Conservation (phyloP, 805 yeast species). For the Monosporozyma unispora region DNA sequence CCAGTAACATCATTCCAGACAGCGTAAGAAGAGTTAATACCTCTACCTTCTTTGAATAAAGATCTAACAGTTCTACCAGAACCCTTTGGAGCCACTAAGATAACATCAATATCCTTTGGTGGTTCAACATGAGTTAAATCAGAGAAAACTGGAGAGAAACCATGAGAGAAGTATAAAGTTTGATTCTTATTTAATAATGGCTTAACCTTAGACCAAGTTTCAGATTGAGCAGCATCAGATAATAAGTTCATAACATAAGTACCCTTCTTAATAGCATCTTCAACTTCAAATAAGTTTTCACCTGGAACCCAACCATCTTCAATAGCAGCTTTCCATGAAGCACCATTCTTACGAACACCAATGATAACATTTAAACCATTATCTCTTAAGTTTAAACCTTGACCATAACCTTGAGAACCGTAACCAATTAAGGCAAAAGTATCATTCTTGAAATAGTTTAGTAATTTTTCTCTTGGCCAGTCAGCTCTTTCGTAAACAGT, state of each 20-base stretch:
- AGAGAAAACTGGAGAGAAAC: conserved; percentile 99
- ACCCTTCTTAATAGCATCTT: conserved; percentile 89
- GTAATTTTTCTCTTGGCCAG: conserved; percentile 98
- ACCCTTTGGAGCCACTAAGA: conserved; percentile 99
- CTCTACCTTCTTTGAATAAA: conserved; percentile 99
- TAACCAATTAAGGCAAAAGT: conserved; percentile 96
- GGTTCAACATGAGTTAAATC: conserved; percentile 93
- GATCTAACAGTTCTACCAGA: conserved; percentile 99
- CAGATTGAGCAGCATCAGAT: conserved; percentile 99
- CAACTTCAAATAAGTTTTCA: conserved; percentile 89
- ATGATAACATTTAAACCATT: conserved; percentile 95
- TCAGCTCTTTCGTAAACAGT: conserved; percentile 96
- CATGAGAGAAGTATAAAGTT: conserved; percentile 98
- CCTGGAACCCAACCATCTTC: conserved; percentile 99
- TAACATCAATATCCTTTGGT: conserved; percentile 91
- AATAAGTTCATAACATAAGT: conserved; percentile 94
- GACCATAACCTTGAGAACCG: conserved; percentile 99
- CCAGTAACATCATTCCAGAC: conserved; percentile 99
- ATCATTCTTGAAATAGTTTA: conserved; percentile 95
- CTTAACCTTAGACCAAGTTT: conserved; percentile 83
- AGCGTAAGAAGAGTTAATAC: conserved; percentile 99
- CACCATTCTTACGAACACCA: conserved; percentile 98
- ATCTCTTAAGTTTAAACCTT: conserved; percentile 98
- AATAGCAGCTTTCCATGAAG: conserved; percentile 98
- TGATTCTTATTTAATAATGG: conserved; percentile 94